phyloP scores from a whole-genome alignment of 331 rosid species.

The Prunus yedoensis region DNA sequence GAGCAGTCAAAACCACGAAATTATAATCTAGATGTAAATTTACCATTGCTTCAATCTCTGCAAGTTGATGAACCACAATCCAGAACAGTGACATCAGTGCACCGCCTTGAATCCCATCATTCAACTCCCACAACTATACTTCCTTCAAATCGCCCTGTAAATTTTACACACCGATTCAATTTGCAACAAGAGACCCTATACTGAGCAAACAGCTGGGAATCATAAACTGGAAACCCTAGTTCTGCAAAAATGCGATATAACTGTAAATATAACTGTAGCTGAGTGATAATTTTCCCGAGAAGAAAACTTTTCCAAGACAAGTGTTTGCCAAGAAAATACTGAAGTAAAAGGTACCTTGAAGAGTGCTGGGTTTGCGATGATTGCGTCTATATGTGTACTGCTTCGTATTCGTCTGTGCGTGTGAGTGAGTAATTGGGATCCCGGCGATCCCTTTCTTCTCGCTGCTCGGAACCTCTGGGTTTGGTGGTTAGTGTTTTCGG shows the following conservation, averaged over 20 bases:
- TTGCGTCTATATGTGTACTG: background rate
- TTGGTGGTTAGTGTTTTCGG: conserved; percentile 18
- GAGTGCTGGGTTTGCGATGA: background rate
- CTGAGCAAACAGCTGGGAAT: background rate
- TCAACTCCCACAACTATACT: too few species aligned
- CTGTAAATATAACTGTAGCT: background rate
- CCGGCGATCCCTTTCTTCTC: conserved; percentile 30
- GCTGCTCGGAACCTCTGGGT: background rate
- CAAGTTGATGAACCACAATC: too few species aligned
- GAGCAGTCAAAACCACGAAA: too few species aligned
- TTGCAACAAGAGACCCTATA: background rate
- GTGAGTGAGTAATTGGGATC: conserved; percentile 5
- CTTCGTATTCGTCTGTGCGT: background rate
- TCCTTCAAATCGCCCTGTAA: too few species aligned
- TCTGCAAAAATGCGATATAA: background rate
- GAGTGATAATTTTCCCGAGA: background rate
- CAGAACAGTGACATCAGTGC: too few species aligned
- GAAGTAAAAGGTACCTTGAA: conserved; percentile 4
- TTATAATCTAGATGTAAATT: too few species aligned
- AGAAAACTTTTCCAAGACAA: background rate
- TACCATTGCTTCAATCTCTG: too few species aligned
- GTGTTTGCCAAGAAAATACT: conserved; percentile 10
- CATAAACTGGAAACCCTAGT: conserved; percentile 18
- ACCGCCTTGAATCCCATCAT: too few species aligned
- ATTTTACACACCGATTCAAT: too few species aligned